Evolutionary conservation across 2,329 filamentous ascomycete genomes (phyloP), one percentile per base, ranked within the genome.

Genomic region (Chrysosporium keratinophilum): DNA sequence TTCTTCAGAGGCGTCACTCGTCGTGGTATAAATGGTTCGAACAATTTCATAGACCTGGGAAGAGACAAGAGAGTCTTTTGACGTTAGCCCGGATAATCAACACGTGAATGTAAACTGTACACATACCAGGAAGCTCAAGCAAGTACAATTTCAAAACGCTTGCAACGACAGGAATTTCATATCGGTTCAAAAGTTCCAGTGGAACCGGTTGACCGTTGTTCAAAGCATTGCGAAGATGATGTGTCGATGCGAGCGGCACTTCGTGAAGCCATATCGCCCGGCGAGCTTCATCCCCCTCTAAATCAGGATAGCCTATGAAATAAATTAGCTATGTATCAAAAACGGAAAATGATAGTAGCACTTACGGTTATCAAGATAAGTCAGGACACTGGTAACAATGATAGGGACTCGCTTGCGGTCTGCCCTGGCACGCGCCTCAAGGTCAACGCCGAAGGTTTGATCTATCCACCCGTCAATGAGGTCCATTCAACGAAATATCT

Each of bases 11-110:
- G 81, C 79, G 54, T 95, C 88, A 41, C 85, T 79, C 45, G 85
- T 78, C 11, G 88, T 84, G 45, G 83, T 84, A 74, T 98, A 98
- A 60, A 98, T 94, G 1, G 89, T 97, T 73, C 95, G 90, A 67
- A 98, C 84, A 65, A 98, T 97, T 73, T 98, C 94, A 69, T 98
- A 98, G 55, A 98, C 89, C 68, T 97, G 91, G 40, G 89, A 95
- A 54, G 93, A 97, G 57, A 98, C 91, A 58, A 98, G 79, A n/a
- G 93, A 97, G 71, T 98, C 93, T 93, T 61, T 3, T 47, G 28
- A 31, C 37, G 40, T 58, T 48, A 60, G 49, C 12, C 50, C 5
- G 5, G 35, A 41, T 17, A 43, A 15, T 19, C 40, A 50, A 12
- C 11, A 41, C 58, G n/a, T 41, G 1, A 34, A 28, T 10, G 42